Conservation (phyloP, 768 basidiomycete species). For the Collybia sordida region DNA sequence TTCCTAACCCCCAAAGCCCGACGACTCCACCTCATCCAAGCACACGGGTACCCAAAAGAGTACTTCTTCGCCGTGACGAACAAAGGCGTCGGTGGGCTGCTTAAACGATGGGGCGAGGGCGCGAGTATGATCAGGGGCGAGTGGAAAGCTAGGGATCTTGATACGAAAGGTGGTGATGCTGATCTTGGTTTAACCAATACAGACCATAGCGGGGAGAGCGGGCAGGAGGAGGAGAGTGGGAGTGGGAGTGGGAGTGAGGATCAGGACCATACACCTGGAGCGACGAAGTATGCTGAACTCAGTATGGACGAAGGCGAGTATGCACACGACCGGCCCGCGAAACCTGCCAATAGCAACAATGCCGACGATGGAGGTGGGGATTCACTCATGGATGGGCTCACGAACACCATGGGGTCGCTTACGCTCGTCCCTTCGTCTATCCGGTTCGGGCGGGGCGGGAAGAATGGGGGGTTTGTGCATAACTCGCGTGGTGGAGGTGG, state of each 20-base stretch:
- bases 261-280: slow-evolving; percentile 25
- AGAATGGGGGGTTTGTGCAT: slow-evolving; percentile 48
- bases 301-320: slow-evolving; percentile 9
- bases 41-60: slow-evolving; percentile 82
- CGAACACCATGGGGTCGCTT: slow-evolving; percentile 42
- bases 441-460: slow-evolving; percentile 73
- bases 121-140: slow-evolving; percentile 73
- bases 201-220: slow-evolving; percentile 26
- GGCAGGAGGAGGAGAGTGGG: slow-evolving; percentile 22
- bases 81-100: slow-evolving; percentile 80
- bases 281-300: slow-evolving; percentile 1
- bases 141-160: slow-evolving; percentile 55
- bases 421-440: slow-evolving; percentile 68
- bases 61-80: slow-evolving; percentile 93
- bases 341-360: too few relatives aligned
- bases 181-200: too few relatives aligned
- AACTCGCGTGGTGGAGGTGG: slow-evolving; percentile 17
- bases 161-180: slow-evolving; percentile 21
- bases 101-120: slow-evolving; percentile 82
- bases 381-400: slow-evolving; percentile 45
- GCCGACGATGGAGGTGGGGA: slow-evolving; percentile 15
- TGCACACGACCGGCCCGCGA: slow-evolving; percentile 1
- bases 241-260: slow-evolving; percentile 14
- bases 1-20: slow-evolving; percentile 77
- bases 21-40: slow-evolving; percentile 78